Evolutionary conservation across 2,329 filamentous ascomycete species (phyloP), one percentile per base, ranked within the genome.

Genomic region (Trichoderma gracile): DNA sequence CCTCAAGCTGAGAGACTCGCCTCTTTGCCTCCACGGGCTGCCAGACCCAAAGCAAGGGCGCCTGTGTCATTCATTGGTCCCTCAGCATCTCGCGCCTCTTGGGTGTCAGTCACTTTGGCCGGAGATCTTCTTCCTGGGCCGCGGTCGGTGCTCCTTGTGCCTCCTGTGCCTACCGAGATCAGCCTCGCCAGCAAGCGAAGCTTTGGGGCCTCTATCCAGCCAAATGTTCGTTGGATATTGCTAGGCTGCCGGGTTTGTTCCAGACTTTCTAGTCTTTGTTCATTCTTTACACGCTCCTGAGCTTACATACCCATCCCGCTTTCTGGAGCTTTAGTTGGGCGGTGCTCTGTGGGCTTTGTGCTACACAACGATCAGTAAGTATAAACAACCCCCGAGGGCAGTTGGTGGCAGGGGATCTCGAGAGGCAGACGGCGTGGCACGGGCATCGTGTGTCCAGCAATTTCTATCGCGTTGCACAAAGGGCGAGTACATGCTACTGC

Each of bases 41-140:
- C 38, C 65, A 21, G 67, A 65, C 63, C 62, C 33, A 64, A 52
- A 15, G 33, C 67, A 53, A 68, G 59, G 67, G 59, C 49, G 46
- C 42, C 30, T 5, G 46, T 61, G 57, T 63, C 55, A 68, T 68
- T 69, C 55, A 68, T 68, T 69, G 68, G 68, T 49, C 49, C 59
- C 59, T 52, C 43, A 50, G 42, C 67, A 63, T 45, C 43, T 54
- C 12, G 33, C 33, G 14, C 33, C 10, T 38, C 30, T 38, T 65
- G 30, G 43, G 45, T 25, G 56, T 14, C 49, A 47, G 33, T 62
- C 49, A 54, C 59, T 54, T 42, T 54, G 49, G 7, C 23, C 45
- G 54, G 56, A 23, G 25, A 33, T 21, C 45, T 25, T 49, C 43
- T 49, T 49, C 56, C 21, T 59, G 30, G 45, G 43, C 49, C 59